phyloP scores from a whole-genome alignment of 192 early-diverging fungal species.

The Rhizophlyctis rosea region DNA sequence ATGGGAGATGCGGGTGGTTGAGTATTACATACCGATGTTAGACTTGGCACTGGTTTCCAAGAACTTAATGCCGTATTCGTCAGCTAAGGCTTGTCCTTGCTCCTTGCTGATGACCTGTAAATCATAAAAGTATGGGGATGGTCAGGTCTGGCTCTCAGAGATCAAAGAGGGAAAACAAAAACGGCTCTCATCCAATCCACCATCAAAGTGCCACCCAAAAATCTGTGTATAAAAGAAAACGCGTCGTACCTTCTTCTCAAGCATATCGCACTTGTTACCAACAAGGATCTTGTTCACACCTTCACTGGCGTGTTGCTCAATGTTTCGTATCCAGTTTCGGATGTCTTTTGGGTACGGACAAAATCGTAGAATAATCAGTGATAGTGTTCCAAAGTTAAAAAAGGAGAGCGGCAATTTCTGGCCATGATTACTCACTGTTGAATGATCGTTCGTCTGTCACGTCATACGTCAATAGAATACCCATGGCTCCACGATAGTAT shows the following conservation, averaged over 20 bases:
- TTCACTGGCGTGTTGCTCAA: slow-evolving; percentile 98
- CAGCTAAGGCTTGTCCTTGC: slow-evolving; percentile 91
- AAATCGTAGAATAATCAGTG: too few relatives aligned
- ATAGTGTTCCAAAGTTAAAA: too few relatives aligned
- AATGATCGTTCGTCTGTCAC: slow-evolving; percentile 98
- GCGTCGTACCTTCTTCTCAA: slow-evolving; percentile 76
- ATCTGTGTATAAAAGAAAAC: background rate
- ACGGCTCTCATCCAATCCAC: slow-evolving; percentile 11
- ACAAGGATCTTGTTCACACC: slow-evolving; percentile 98
- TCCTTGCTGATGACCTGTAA: slow-evolving; percentile 87
- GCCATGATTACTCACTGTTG: slow-evolving; percentile 68
- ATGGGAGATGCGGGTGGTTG: slow-evolving; percentile 1
- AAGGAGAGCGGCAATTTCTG: too few relatives aligned
- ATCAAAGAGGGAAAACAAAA: too few relatives aligned
- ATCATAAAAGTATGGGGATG: background rate
- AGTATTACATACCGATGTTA: slow-evolving; percentile 69
- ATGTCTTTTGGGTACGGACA: too few relatives aligned
- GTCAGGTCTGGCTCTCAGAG: background rate
- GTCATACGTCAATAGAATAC: slow-evolving; percentile 96
- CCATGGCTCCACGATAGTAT: slow-evolving; percentile 99
- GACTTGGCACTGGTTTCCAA: slow-evolving; percentile 98
- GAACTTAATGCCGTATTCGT: slow-evolving; percentile 93
- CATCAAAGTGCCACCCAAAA: slow-evolving; percentile 8
- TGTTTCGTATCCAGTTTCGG: slow-evolving; percentile 99
- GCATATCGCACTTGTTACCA: slow-evolving; percentile 99